Base-by-base conservation (phyloP, 768 basidiomycete genomes). In the Auriscalpium microsporum region DNA sequence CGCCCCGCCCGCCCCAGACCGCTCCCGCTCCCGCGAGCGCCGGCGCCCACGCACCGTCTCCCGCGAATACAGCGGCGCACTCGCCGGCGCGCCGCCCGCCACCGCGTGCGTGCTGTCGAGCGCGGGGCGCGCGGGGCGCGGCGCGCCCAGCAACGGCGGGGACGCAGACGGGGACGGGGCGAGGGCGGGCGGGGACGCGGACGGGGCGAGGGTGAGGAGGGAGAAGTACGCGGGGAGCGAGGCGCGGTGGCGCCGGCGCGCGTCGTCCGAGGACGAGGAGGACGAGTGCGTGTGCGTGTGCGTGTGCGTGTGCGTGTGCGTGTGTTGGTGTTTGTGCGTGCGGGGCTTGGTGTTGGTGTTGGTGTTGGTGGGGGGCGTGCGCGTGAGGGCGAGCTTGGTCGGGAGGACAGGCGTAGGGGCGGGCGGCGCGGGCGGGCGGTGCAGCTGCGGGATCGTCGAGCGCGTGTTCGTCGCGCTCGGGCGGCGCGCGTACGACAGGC, bases 401-500 rank as follows among this genome's bases (percentile, higher is more conserved):
- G n/a, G n/a, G n/a, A n/a, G n/a, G n/a, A n/a, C n/a, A n/a, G n/a
- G n/a, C n/a, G n/a, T n/a, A n/a, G 54, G 57, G 21, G 53, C 42
- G 40, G 57, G 58, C 45, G 54, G 50, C 44, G 53, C 14, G 33
- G 55, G 57, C 8, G 48, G 62, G 17, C 53, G 56, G 45, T 58
- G 55, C 37, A 62, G 55, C 38, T 59, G 55, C 4, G 62, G 62
- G 28, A 63, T 63, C 33, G 62, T 63, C 4, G 58, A 62, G 50
- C 55, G 56, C 19, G 51, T 63, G 58, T 63, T 63, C 51, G 62
- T 63, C 17, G 62, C 55, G 37, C 58, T 49, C 23, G 61, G 58
- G 14, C 64, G 56, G 48, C 64, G 58, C 54, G 64, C 56, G 48
- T 62, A 62, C 45, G 58, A 56, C 10, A 65, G 23, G 5, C 56